These are phyloP conservation scores for Immersiporthe knoxdaviesiana DNA, from an alignment of 2,329 filamentous ascomycete genomes.

Conservation along the genomic window DNA sequence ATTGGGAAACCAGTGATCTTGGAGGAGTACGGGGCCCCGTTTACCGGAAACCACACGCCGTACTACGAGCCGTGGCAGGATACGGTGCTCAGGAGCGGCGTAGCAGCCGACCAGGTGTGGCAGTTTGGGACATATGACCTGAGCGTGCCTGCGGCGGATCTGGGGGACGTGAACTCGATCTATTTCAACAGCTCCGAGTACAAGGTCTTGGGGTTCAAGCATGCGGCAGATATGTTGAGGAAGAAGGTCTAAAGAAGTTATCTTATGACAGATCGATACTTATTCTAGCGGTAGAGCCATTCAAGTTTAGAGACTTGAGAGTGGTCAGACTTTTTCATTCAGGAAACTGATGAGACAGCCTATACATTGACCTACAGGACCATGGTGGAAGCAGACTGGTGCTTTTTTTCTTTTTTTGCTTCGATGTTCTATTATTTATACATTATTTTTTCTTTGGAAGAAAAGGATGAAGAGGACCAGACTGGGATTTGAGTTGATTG, in stretches of 20 bases:
- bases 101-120: constrained; percentile 30
- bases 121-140: constrained; percentile 28
- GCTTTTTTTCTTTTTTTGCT: no score
- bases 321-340: no score
- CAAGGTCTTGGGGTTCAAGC: constrained; percentile 17
- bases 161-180: constrained; percentile 25
- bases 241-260: constrained; percentile 21
- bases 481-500: not conserved
- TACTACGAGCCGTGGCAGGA: constrained; percentile 29
- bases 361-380: no score
- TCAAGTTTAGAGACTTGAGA: no score
- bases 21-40: constrained; percentile 29
- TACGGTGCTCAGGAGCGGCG: constrained; percentile 23
- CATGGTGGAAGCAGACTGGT: no score
- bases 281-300: no score
- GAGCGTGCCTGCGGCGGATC: constrained; percentile 16
- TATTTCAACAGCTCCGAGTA: constrained; percentile 28
- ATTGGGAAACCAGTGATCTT: constrained; percentile 28
- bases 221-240: constrained; percentile 22
- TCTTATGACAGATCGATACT: no score
- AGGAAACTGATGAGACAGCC: no score
- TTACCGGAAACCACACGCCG: constrained; percentile 25
- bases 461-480: not conserved
- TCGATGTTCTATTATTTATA: no score
- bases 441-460: no score